Evolutionary conservation across 768 basidiomycete genomes (phyloP).

Genomic region (Termitomyces sp.): DNA sequence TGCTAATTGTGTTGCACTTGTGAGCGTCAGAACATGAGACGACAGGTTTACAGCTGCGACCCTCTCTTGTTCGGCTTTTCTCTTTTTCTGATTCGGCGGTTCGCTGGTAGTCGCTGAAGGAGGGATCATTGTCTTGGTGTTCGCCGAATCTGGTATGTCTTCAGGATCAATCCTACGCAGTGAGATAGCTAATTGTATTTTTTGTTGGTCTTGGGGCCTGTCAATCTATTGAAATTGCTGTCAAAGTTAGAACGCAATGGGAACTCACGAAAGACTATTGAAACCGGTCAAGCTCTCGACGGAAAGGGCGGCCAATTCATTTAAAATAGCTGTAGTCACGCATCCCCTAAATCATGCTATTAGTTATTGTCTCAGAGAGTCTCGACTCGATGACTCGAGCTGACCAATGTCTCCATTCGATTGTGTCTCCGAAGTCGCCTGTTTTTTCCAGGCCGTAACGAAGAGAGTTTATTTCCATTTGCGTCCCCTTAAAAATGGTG

Average conservation of each 20-base stretch:
- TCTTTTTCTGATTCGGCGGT: constrained; percentile 36
- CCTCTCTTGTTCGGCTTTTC: constrained; percentile 29
- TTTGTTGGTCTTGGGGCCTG: constrained; percentile 58
- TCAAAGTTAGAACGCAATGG: neutral
- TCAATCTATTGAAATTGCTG: neutral
- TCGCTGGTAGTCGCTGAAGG: constrained; percentile 5
- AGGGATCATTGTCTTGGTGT: constrained; percentile 3
- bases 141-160: constrained; percentile 51
- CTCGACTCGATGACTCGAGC: constrained; percentile 10
- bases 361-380: neutral
- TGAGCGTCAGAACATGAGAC: constrained; percentile 3
- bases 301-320: constrained; percentile 37
- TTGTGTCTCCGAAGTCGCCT: constrained; percentile 50
- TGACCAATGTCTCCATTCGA: constrained; percentile 78
- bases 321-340: constrained; percentile 55
- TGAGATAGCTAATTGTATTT: constrained; percentile 55
- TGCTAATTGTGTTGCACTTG: constrained; percentile 12
- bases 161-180: constrained; percentile 46
- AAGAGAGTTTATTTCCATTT: constrained; percentile 50
- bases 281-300: constrained; percentile 48
- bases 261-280: constrained; percentile 41
- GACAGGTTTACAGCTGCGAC: constrained; percentile 9
- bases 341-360: constrained; percentile 51
- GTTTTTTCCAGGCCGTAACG: constrained; percentile 55
- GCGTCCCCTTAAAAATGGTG: constrained; percentile 29